Percentiles rank a stretch among this genome's conserved stretches.
phyloP scores from a whole-genome alignment of 2,329 filamentous ascomycete species.

The Pseudogymnoascus sp. region DNA sequence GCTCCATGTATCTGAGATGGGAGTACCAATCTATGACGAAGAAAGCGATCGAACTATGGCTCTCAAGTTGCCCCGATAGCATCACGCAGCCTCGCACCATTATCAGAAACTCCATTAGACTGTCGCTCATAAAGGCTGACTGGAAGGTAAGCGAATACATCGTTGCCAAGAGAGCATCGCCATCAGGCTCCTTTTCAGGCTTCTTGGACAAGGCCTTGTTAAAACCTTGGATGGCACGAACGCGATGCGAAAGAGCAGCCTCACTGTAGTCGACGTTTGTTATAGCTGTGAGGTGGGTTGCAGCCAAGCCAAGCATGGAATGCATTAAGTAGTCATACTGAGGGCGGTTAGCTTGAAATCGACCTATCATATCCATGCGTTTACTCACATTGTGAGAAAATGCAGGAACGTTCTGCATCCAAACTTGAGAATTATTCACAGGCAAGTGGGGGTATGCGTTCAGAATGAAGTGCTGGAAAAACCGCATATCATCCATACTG shows the following conservation, averaged over 20 bases:
- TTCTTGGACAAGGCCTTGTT: conserved; percentile 44
- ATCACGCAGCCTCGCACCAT: conserved; percentile 52
- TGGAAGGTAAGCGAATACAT: conserved; percentile 55
- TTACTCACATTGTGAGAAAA: conserved; percentile 56
- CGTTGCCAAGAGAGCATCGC: conserved; percentile 52
- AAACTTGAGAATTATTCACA: conserved; percentile 56
- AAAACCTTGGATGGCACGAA: conserved; percentile 57
- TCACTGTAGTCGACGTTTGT: conserved; percentile 23
- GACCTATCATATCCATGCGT: background rate
- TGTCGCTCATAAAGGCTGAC: conserved; percentile 49
- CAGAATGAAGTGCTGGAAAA: conserved; percentile 60
- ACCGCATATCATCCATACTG: conserved; percentile 57
- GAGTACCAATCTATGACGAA: conserved; percentile 38
- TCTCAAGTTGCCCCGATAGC: conserved; percentile 47
- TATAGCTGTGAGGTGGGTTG: conserved; percentile 55
- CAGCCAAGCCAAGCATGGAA: conserved; percentile 59
- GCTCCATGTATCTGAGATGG: conserved; percentile 36
- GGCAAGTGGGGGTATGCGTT: conserved; percentile 58
- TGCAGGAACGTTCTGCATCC: conserved; percentile 60
- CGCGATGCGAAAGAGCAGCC: conserved; percentile 55
- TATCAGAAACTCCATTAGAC: conserved; percentile 53
- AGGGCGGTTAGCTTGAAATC: conserved; percentile 9
- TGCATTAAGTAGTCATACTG: conserved; percentile 64
- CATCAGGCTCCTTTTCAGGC: conserved; percentile 41
- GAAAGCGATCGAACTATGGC: conserved; percentile 44